A percentile compares a stretch with the other conserved stretches of the same genome.
These are phyloP conservation scores for Phaeosphaeria sp. DNA, from an alignment of 2,329 filamentous ascomycete species.

Conservation along the genomic window DNA sequence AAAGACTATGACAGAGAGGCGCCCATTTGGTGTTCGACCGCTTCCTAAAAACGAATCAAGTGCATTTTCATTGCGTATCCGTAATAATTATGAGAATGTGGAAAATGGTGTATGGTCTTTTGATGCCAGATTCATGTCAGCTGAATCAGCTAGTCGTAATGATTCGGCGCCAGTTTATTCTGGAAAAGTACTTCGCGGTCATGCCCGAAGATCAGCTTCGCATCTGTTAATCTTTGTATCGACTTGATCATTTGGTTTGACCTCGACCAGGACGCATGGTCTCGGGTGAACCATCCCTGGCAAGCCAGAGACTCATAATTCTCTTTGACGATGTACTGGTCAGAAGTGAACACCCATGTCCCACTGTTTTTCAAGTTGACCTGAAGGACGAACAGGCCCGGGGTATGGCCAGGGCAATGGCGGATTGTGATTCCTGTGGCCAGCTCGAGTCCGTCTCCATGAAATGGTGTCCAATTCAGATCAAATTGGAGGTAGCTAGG, in stretches of 20 bases:
- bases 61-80: too few species aligned
- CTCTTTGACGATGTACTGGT: constrained; percentile 48
- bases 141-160: too few species aligned
- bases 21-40: too few species aligned
- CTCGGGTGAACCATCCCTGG: constrained; percentile 48
- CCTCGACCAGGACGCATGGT: constrained; percentile 45
- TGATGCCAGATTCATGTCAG: too few species aligned
- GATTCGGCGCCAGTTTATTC: too few species aligned
- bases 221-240: constrained; percentile 18
- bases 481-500: constrained; percentile 39
- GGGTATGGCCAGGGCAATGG: constrained; percentile 47
- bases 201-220: too few species aligned
- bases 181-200: too few species aligned
- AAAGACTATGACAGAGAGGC: too few species aligned
- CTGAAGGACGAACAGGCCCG: constrained; percentile 45
- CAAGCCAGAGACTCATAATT: constrained; percentile 40
- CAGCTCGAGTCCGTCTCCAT: constrained; percentile 38
- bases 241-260: constrained; percentile 33
- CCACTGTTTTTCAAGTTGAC: constrained; percentile 43
- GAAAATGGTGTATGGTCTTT: too few species aligned
- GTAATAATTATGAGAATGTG: too few species aligned
- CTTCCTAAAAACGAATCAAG: too few species aligned
- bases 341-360: constrained; percentile 47
- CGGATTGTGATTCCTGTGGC: constrained; percentile 40
- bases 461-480: constrained; percentile 45